Conservation (phyloP, 2,329 filamentous ascomycete genomes). For the Colletotrichum sidae region DNA sequence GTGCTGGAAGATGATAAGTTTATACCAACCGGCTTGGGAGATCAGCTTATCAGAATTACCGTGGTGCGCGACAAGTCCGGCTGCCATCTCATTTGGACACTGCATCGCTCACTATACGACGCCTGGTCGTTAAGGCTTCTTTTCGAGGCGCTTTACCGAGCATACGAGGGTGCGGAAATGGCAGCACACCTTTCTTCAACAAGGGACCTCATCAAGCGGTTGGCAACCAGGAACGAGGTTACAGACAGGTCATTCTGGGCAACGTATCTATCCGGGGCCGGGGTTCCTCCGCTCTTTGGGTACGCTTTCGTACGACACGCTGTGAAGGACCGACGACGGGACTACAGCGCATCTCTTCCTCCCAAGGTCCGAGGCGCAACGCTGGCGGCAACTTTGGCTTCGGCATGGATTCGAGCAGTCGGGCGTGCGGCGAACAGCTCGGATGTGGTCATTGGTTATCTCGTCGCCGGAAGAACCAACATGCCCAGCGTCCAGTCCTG, state of each 20-base stretch:
- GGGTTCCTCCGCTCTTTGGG: slow-evolving; percentile 4
- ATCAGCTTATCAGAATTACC: slow-evolving; percentile 8
- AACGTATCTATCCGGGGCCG: slow-evolving; percentile 18
- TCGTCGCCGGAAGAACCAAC: slow-evolving; percentile 16
- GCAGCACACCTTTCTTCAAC: not conserved
- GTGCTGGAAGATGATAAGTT: slow-evolving; percentile 6
- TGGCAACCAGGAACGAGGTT: not conserved
- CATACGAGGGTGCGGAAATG: slow-evolving; percentile 26
- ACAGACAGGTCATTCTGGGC: slow-evolving; percentile 16
- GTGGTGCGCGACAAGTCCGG: not conserved
- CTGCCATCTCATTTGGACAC: slow-evolving; percentile 20
- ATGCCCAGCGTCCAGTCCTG: slow-evolving; percentile 18
- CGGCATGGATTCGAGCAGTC: slow-evolving; percentile 6
- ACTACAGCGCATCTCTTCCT: slow-evolving; percentile 14
- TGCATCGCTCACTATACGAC: slow-evolving; percentile 35
- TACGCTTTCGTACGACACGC: slow-evolving; percentile 19
- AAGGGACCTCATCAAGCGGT: not conserved
- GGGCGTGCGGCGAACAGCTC: not conserved
- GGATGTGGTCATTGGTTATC: slow-evolving; percentile 22
- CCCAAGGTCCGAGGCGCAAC: slow-evolving; percentile 7
- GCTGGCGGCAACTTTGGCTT: slow-evolving; percentile 7
- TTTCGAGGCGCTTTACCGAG: slow-evolving; percentile 32
- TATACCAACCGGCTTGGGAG: slow-evolving; percentile 7
- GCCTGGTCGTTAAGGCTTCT: slow-evolving; percentile 36
- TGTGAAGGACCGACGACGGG: slow-evolving; percentile 12